Conservation (phyloP, 805 yeast genomes). For the Cyberlindnera mycetangii region DNA sequence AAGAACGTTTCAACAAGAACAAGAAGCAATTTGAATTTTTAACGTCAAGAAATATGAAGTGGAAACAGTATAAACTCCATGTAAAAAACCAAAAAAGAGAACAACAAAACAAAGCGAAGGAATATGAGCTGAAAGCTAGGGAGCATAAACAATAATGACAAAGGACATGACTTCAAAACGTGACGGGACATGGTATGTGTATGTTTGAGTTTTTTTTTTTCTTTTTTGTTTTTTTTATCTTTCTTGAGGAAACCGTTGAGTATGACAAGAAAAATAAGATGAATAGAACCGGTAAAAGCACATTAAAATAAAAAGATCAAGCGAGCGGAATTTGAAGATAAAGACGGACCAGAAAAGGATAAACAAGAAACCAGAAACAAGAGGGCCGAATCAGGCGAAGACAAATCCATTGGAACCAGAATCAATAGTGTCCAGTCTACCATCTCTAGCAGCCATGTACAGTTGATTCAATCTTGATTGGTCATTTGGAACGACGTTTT, state of each 20-base stretch:
- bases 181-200: not conserved
- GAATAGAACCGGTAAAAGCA: too few relatives aligned
- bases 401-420: conserved; percentile 40
- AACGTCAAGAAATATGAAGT: too few relatives aligned
- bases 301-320: not conserved
- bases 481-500: conserved; percentile 28
- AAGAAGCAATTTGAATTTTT: not conserved
- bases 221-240: too few relatives aligned
- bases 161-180: not conserved
- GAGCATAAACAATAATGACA: not conserved
- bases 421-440: conserved; percentile 51
- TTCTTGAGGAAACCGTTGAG: too few relatives aligned
- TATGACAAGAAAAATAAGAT: too few relatives aligned
- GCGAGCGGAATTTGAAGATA: too few relatives aligned
- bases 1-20: not conserved
- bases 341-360: too few relatives aligned
- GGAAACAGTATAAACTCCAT: not conserved
- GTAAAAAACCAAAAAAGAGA: not conserved
- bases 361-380: too few relatives aligned
- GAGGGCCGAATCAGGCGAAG: too few relatives aligned
- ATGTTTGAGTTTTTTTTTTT: not conserved
- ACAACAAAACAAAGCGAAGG: not conserved
- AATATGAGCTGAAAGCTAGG: not conserved
- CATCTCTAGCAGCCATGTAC: conserved; percentile 54
- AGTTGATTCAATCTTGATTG: conserved; percentile 46